These are phyloP conservation scores for Tulasnella sp. DNA, from an alignment of 768 basidiomycete genomes.

Conservation along the genomic window DNA sequence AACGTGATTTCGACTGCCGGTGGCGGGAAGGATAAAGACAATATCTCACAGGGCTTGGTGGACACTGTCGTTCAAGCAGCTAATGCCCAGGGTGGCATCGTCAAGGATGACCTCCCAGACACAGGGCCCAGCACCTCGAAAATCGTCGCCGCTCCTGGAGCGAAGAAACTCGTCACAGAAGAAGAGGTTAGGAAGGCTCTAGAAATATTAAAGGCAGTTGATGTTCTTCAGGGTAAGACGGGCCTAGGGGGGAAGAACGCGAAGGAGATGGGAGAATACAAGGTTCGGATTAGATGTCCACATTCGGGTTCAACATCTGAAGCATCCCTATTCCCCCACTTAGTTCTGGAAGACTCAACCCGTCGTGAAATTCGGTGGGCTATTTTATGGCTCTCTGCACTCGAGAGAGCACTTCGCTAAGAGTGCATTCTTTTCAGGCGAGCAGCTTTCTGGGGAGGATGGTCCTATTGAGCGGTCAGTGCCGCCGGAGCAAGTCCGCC, in stretches of 20 bases:
- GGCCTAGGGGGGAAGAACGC: constrained; percentile 70
- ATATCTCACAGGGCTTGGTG: constrained; percentile 59
- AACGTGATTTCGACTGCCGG: constrained; percentile 41
- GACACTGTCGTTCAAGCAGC: constrained; percentile 65
- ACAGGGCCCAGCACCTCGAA: background rate
- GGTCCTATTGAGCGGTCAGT: constrained; percentile 85
- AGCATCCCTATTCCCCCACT: constrained; percentile 17
- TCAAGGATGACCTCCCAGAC: background rate
- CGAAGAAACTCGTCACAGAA: constrained; percentile 46
- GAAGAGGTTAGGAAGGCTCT: constrained; percentile 65
- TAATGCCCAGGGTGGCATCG: constrained; percentile 50
- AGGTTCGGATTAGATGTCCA: constrained; percentile 47
- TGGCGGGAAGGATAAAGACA: constrained; percentile 50
- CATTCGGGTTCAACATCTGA: constrained; percentile 19
- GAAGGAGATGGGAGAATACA: constrained; percentile 83
- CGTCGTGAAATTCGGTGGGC: constrained; percentile 77
- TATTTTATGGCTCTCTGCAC: background rate
- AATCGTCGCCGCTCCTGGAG: background rate
- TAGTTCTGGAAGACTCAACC: constrained; percentile 99
- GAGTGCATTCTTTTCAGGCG: background rate
- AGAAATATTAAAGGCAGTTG: constrained; percentile 78
- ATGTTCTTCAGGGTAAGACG: constrained; percentile 76
- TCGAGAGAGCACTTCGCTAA: background rate
- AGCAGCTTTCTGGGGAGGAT: constrained; percentile 49
- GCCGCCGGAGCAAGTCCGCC: constrained; percentile 70